Evolutionary conservation across 2,329 filamentous ascomycete genomes (phyloP).

Genomic region (Curvularia eragrostidis): DNA sequence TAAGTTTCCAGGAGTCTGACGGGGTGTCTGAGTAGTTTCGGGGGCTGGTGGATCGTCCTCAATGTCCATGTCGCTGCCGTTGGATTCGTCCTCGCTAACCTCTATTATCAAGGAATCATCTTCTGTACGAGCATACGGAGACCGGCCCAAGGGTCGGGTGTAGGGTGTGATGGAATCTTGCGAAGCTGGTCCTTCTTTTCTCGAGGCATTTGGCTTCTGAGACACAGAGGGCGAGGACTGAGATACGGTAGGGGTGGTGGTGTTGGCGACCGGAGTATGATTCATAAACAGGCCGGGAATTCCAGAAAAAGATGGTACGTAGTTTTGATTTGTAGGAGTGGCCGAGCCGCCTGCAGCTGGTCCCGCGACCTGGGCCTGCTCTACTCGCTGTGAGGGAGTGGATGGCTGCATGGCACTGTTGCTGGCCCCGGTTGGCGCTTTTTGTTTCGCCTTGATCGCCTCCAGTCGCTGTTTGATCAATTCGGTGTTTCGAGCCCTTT

Average conservation of each 20-base stretch:
- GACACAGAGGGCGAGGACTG: conserved; percentile 18
- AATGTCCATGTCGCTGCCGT: conserved; percentile 70
- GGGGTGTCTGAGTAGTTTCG: conserved; percentile 15
- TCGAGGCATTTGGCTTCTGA: conserved; percentile 68
- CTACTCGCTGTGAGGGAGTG: conserved; percentile 8
- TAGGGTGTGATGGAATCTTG: conserved; percentile 37
- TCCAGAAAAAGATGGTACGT: conserved; percentile 39
- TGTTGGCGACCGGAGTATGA: conserved; percentile 18
- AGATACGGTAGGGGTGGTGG: conserved; percentile 12
- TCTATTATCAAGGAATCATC: conserved; percentile 78
- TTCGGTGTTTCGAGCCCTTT: conserved; percentile 72
- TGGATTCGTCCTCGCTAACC: conserved; percentile 76
- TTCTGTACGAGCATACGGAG: conserved; percentile 59
- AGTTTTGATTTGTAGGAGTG: conserved; percentile 14
- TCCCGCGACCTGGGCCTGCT: conserved; percentile 5
- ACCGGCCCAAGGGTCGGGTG: conserved; percentile 70
- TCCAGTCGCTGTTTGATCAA: conserved; percentile 80
- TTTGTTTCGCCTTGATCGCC: conserved; percentile 53
- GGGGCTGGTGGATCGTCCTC: conserved; percentile 58
- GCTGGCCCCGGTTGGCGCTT: conserved; percentile 15
- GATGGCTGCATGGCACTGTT: conserved; percentile 14
- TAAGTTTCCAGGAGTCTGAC: conserved; percentile 21
- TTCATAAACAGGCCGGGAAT: conserved; percentile 64
- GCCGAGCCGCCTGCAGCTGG: conserved; percentile 9
- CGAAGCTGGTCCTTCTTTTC: conserved; percentile 63